Base-by-base conservation (phyloP, 129 eudicot genomes). In the Calendula officinalis region DNA sequence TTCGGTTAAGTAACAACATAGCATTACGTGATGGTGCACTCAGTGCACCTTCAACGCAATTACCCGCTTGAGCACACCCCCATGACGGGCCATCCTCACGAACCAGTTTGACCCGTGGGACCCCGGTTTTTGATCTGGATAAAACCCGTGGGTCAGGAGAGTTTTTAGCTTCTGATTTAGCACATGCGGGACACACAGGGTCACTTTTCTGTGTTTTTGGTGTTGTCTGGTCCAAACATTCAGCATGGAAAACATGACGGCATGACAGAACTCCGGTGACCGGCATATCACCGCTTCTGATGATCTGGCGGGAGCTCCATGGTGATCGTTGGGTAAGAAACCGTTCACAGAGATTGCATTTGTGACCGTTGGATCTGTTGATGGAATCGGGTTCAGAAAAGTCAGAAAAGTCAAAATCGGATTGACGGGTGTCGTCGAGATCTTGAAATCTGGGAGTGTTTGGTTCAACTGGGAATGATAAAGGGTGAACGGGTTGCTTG, bases 241-340 rank as follows among this genome's bases (percentile, higher is more conserved):
- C 97, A 33, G 92, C 95, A 64, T 90, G 97, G 77, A 86, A 90
- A 3, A 86, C 88, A 60, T 90, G 97, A n/a, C 78, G 79, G 63
- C 95, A 86, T 3, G 95, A 86, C 53, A 90, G 95, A 47, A 90
- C 91, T 53, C 95, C 95, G 13, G 95, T 71, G 58, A 77, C 85
- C 8, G 97, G 97, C 88, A 83, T 79, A 68, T 90, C 97, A 40
- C 89, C 91, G 33, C 84, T 83, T 74, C 83, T 74, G 35, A 88
- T 79, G 10, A 88, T 88, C 48, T 85, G 75, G 34, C 96, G 77
- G 5, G 88, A 83, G 39, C 95, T 75, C 91, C 91, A 90, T 7
- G 97, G 97, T 2, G 97, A 90, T 73, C 91, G 79, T 8, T 81
- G 91, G 35, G 89, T 81, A 50, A 90, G 86, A 66, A 70, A 70